A percentile compares a stretch with the other conserved stretches of the same genome.
phyloP scores from a whole-genome alignment of 139 green algal species.

The Deuterostichococcus epilithicus region DNA sequence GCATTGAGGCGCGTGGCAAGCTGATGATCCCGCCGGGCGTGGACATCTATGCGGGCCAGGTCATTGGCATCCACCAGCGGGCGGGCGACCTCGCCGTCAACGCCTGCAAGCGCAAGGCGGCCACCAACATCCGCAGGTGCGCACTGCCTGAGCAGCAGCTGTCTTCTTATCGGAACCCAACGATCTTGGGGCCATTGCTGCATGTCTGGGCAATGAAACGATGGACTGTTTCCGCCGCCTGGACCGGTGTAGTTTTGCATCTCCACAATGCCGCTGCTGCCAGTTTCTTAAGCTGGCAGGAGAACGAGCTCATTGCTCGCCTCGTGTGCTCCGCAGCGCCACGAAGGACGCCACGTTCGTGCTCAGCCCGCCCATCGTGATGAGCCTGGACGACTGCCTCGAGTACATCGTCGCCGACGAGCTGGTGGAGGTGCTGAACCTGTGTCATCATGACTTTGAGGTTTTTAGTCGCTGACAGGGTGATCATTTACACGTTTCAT shows the following conservation, averaged over 20 bases:
- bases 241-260: not conserved
- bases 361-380: constrained; percentile 67
- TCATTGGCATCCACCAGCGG: constrained; percentile 93
- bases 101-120: constrained; percentile 94
- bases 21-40: constrained; percentile 86
- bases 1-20: constrained; percentile 79
- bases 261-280: too few relatives aligned
- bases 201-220: too few relatives aligned
- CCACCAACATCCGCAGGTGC: constrained; percentile 71
- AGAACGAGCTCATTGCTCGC: not conserved
- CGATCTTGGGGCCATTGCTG: too few relatives aligned
- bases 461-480: too few relatives aligned
- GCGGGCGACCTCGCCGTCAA: constrained; percentile 93
- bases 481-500: not conserved
- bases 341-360: constrained; percentile 60
- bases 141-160: not conserved
- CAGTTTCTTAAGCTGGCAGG: too few relatives aligned
- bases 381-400: constrained; percentile 90
- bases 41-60: constrained; percentile 90
- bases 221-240: not conserved
- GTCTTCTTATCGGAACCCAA: too few relatives aligned
- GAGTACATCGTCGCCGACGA: constrained; percentile 97
- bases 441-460: not conserved
- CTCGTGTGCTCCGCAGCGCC: constrained; percentile 80
- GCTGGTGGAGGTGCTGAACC: constrained; percentile 73